Percentiles rank a stretch among this genome's conserved stretches.
phyloP scores from a whole-genome alignment of 108 stramenopile species.

The Licmophora abbreviata region DNA sequence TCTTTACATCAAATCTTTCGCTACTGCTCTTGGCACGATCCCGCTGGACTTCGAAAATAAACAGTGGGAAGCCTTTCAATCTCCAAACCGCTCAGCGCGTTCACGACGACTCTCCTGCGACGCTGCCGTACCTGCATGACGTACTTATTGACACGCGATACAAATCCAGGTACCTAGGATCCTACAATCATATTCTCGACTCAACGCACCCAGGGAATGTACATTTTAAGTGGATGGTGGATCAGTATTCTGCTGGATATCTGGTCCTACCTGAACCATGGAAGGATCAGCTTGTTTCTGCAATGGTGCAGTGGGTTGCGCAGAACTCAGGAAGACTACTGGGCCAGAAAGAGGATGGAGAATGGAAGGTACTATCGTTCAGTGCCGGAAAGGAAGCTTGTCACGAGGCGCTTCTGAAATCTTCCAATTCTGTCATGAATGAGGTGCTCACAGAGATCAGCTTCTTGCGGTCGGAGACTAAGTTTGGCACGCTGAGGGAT shows the following conservation, averaged over 20 bases:
- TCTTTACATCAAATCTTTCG: constrained; percentile 7
- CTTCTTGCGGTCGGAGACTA: constrained; percentile 13
- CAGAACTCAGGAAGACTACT: constrained; percentile 21
- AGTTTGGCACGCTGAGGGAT: constrained; percentile 21
- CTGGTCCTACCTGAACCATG: constrained; percentile 5
- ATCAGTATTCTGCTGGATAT: constrained; percentile 11
- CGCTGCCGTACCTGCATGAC: constrained; percentile 25
- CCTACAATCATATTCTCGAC: constrained; percentile 24
- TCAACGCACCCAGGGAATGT: constrained; percentile 42
- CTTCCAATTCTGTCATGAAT: constrained; percentile 11
- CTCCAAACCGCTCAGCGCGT: constrained; percentile 10
- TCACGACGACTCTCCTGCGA: not conserved
- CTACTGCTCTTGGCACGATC: constrained; percentile 14
- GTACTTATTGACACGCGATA: constrained; percentile 23
- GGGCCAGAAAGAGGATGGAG: constrained; percentile 17
- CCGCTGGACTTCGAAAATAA: constrained; percentile 38
- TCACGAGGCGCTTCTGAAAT: no score
- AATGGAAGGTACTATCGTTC: constrained; percentile 21
- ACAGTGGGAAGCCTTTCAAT: constrained; percentile 14
- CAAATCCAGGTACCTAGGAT: constrained; percentile 24
- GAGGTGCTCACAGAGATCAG: constrained; percentile 8
- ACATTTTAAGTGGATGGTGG: constrained; percentile 14
- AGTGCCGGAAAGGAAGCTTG: constrained; percentile 11
- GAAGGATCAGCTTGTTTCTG: constrained; percentile 14
- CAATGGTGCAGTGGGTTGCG: constrained; percentile 4